Base-by-base conservation (phyloP, 306 rosid species). In the Cucurbita moschata region DNA sequence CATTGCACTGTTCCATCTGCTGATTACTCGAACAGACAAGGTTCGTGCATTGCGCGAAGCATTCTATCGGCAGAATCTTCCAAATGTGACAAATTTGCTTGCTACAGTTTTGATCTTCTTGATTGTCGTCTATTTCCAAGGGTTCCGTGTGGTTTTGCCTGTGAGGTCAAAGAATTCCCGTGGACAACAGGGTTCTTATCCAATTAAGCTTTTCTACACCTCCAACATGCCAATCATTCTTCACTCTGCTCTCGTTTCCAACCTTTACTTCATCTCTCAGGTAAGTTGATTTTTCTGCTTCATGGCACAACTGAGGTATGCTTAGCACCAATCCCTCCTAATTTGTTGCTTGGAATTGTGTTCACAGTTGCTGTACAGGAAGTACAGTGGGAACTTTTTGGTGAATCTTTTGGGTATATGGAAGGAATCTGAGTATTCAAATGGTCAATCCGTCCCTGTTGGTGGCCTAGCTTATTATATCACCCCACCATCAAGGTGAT, bases 191-290 rank as follows among this genome's bases (percentile, higher is more conserved):
- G 86, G 87, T 61, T 83, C 90, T 35, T 83, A 81, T 58, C 90
- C 90, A 42, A 86, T 86, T 58, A 86, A 86, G 66, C 75, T 86
- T 46, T 86, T 86, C 66, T 86, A 86, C 75, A 86, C 90, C 63
- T 84, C 90, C 78, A 82, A 84, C 76, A 86, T 86, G 90, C 90
- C 88, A 40, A 84, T 86, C 9, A 86, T 86, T 70, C 90, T 86
- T n/a, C 86, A 81, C 55, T 83, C 90, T 51, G 84, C 90, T 43
- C 87, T 83, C 42, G 87, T 86, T 47, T 77, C 84, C 54, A 86
- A 83, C 65, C 83, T 82, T 43, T 83, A 79, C 65, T 81, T 86
- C 64, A 83, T 83, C 81, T 86, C 87, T 49, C 82, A 83, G 86
- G 86, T 83, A 71, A 7, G 21, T 53, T 12, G 35, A 70, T 56